These are phyloP conservation scores for Trichoderma sp. DNA, from an alignment of 2,329 filamentous ascomycete genomes.

Conservation along the genomic window DNA sequence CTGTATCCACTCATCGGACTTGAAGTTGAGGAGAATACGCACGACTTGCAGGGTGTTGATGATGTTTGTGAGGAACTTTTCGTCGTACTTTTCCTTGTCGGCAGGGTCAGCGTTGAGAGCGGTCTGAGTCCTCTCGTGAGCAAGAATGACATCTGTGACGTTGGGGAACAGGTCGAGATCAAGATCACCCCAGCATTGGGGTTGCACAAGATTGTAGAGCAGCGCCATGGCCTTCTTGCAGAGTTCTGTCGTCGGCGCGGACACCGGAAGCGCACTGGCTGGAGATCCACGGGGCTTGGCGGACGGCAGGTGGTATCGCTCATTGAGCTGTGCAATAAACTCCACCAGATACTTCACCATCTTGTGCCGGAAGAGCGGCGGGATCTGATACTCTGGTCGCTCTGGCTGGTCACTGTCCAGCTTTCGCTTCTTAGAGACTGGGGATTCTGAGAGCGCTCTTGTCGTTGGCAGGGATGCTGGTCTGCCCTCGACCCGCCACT, in stretches of 20 bases:
- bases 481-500: constrained; percentile 71
- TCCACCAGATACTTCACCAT: constrained; percentile 95
- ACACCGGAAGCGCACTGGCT: constrained; percentile 49
- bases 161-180: constrained; percentile 91
- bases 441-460: constrained; percentile 64
- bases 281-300: constrained; percentile 63
- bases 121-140: constrained; percentile 72
- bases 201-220: constrained; percentile 80
- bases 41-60: constrained; percentile 94
- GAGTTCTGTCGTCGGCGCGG: constrained; percentile 69
- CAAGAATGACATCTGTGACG: constrained; percentile 81
- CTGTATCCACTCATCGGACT: constrained; percentile 87
- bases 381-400: constrained; percentile 68
- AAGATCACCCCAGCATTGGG: constrained; percentile 87
- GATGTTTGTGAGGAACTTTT: constrained; percentile 82
- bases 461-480: constrained; percentile 34
- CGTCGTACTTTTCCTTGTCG: constrained; percentile 74
- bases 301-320: constrained; percentile 78
- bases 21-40: constrained; percentile 83
- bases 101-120: constrained; percentile 61
- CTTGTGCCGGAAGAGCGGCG: constrained; percentile 67
- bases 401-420: constrained; percentile 66
- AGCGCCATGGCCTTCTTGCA: constrained; percentile 82
- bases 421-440: constrained; percentile 73
- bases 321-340: constrained; percentile 87